A percentile compares a stretch with the other conserved stretches of the same genome.
Evolutionary conservation across 768 basidiomycete species (phyloP).

Genomic region (Cubamyces sp.): DNA sequence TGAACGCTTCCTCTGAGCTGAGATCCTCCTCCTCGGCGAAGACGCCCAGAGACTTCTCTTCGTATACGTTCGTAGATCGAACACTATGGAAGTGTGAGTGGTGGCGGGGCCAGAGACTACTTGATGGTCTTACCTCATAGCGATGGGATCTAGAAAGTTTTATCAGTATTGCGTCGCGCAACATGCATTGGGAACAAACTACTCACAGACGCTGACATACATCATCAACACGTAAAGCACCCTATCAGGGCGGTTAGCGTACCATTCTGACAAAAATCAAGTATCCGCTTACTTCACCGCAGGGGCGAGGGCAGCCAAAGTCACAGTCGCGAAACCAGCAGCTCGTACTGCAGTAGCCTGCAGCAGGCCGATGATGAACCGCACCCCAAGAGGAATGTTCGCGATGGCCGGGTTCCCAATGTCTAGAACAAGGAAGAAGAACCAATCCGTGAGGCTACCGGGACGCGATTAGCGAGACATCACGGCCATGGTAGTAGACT

Average conservation of each 20-base stretch:
- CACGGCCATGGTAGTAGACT: not conserved
- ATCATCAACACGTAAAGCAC: constrained; percentile 93
- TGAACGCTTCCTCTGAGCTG: constrained; percentile 43
- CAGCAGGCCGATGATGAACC: constrained; percentile 74
- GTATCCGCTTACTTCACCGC: constrained; percentile 72
- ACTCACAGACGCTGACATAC: constrained; percentile 84
- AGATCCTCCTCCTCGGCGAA: constrained; percentile 52
- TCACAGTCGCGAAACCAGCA: constrained; percentile 84
- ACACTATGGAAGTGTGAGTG: constrained; percentile 51
- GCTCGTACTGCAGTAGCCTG: constrained; percentile 85
- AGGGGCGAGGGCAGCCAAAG: constrained; percentile 75
- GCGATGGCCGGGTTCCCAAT: constrained; percentile 75
- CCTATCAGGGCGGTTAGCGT: constrained; percentile 41
- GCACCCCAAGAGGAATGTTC: constrained; percentile 67
- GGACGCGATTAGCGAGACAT: not conserved
- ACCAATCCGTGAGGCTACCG: constrained; percentile 78
- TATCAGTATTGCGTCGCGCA: constrained; percentile 10
- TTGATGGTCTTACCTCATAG: constrained; percentile 61
- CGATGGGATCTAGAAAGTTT: constrained; percentile 63
- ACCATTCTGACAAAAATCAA: constrained; percentile 10
- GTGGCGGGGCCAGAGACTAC: not conserved
- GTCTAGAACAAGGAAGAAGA: constrained; percentile 87
- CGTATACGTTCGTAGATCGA: constrained; percentile 92
- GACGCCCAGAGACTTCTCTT: constrained; percentile 88
- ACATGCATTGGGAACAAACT: constrained; percentile 16